Conservation (phyloP, 1,139 yeast genomes). For the Pichia sp. region DNA sequence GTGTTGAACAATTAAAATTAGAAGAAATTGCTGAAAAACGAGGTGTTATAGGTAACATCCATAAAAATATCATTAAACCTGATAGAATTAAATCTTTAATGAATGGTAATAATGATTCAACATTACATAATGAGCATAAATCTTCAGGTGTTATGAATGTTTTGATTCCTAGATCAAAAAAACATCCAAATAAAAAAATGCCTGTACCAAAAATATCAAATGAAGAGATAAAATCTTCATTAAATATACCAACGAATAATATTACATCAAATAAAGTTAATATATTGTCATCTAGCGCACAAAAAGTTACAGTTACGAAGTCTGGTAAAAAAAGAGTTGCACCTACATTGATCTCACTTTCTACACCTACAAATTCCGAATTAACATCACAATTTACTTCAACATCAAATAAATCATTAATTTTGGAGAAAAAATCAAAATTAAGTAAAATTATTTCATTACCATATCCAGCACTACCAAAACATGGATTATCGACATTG, state of each 20-base stretch:
- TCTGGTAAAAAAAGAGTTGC: conserved; percentile 85
- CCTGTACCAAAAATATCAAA: conserved; percentile 13
- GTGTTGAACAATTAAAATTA: conserved; percentile 66
- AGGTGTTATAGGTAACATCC: conserved; percentile 11
- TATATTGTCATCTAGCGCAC: conserved; percentile 27
- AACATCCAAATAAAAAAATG: conserved; percentile 26
- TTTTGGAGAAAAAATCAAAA: conserved; percentile 21
- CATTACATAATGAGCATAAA: neutral
- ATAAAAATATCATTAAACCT: conserved; percentile 2
- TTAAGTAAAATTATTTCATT: conserved; percentile 4
- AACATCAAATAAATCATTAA: neutral
- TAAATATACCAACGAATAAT: neutral
- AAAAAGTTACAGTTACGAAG: conserved; percentile 57
- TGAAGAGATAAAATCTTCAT: neutral
- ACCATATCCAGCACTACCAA: conserved; percentile 38
- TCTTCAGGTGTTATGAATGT: conserved; percentile 20
- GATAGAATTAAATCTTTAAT: conserved; percentile 37
- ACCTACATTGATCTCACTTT: conserved; percentile 61
- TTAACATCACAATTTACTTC: conserved; percentile 6
- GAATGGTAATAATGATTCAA: conserved; percentile 22
- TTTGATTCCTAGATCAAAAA: conserved; percentile 27
- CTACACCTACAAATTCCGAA: conserved; percentile 22
- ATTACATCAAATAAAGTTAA: conserved; percentile 17
- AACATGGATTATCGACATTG: conserved; percentile 43
- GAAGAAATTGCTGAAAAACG: conserved; percentile 50